phyloP scores from a whole-genome alignment of 2,329 filamentous ascomycete species.

The Fusarium sterilihyphosum region DNA sequence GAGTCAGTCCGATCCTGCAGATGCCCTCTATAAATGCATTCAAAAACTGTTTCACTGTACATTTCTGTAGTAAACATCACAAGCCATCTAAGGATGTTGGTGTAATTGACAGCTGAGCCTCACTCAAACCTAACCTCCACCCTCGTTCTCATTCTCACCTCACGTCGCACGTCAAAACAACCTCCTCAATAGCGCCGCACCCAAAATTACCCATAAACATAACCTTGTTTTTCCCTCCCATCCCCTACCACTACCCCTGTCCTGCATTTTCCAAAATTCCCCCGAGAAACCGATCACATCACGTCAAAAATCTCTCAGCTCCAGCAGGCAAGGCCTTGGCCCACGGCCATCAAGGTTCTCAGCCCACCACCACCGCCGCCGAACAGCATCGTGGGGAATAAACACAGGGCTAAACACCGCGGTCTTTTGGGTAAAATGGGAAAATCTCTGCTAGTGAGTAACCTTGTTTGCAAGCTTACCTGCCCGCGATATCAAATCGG shows the following conservation, averaged over 20 bases:
- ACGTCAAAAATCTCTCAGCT: constrained; percentile 13
- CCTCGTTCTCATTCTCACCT: not conserved
- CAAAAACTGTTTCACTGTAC: accelerated
- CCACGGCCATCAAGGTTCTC: constrained; percentile 39
- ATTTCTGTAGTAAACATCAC: no score
- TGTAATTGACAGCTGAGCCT: not conserved
- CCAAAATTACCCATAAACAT: constrained; percentile 29
- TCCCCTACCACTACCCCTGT: constrained; percentile 5
- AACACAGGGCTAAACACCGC: not conserved
- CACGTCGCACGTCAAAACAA: constrained; percentile 14
- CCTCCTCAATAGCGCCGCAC: not conserved
- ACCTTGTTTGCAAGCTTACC: constrained; percentile 19
- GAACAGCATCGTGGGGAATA: not conserved
- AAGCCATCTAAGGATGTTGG: not conserved
- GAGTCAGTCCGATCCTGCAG: not conserved
- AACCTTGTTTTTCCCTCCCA: constrained; percentile 22
- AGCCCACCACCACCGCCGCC: constrained; percentile 1
- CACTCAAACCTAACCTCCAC: not conserved
- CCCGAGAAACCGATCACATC: not conserved
- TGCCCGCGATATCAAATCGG: constrained; percentile 5
- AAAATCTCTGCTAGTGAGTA: not conserved
- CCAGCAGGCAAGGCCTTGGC: constrained; percentile 6
- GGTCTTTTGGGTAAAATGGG: not conserved
- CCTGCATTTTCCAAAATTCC: not conserved
- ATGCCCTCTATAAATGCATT: not conserved